Base-by-base conservation (phyloP, 306 rosid species). In the Acacia acuminata region DNA sequence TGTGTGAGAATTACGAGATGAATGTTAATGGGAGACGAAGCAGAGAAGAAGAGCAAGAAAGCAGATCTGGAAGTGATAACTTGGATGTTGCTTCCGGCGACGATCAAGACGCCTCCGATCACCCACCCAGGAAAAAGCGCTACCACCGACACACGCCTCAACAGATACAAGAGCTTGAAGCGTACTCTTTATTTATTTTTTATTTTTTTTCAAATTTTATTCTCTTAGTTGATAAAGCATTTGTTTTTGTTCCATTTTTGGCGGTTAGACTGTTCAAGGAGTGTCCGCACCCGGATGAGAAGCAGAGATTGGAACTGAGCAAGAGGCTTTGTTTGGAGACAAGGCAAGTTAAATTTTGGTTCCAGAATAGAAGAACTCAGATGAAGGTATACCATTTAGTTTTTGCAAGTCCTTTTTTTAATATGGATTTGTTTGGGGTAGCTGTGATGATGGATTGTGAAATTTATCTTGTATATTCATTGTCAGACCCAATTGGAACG, bases 141-240 rank as follows among this genome's bases (percentile, higher is more conserved):
- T 95, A 95, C 87, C 99, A 93, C 91, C 95, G 99, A 87, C 99
- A 95, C 88, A 95, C 98, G 8, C 98, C 98, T 77, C 95, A 95
- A 80, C 99, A 95, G 84, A 95, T 95, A 81, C 99, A 95, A 92
- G 99, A 95, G 25, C 98, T 95, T 38, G 99, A 93, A 95, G 16
- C 93, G 99, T 95, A 91, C 66, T 7, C 10, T 15, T 64, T 16
- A 47, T 47, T 14, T 38, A 22, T 60, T 64, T 32, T 19, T n/a
- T 32, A n/a, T 9, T 4, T 50, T 61, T 61, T 6, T 10, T 3
- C 48, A 5, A 68, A 68, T 68, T 68, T 68, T 10, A 68, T 8
- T 38, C 8, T 38, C 1, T 1, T 34, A 43, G 65, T 51, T 78
- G 50, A 76, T 75, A 71, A 48, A 38, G 16, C 9, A 22, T 72